Percentiles rank a stretch among this genome's conserved stretches.
Conservation (phyloP, 1,284 basidiomycete species). For the Irpex lacteus region DNA sequence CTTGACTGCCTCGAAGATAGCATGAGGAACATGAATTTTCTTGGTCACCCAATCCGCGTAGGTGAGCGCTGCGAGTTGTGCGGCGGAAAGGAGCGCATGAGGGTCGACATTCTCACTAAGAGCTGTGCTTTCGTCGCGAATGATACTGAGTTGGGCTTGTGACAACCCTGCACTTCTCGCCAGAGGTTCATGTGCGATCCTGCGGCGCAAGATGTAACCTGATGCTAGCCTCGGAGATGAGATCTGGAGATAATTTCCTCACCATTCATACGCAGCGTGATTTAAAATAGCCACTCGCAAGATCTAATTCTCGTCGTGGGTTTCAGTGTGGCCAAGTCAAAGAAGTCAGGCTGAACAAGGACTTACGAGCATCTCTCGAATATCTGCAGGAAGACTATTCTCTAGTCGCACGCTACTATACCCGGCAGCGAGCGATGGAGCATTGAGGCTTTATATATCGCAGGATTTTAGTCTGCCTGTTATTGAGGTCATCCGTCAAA, state of each 20-base stretch:
- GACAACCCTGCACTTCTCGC: slow-evolving; percentile 43
- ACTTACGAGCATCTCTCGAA: slow-evolving; percentile 51
- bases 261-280: slow-evolving; percentile 46
- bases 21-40: slow-evolving; percentile 35
- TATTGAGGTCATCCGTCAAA: background rate
- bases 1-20: slow-evolving; percentile 32
- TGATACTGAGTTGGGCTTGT: slow-evolving; percentile 42
- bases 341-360: background rate
- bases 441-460: slow-evolving; percentile 7
- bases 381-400: slow-evolving; percentile 43
- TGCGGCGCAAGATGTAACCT: background rate
- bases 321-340: too few species aligned
- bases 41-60: slow-evolving; percentile 51
- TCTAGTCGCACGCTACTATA: slow-evolving; percentile 36
- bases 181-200: slow-evolving; percentile 53
- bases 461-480: background rate
- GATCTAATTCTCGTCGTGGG: slow-evolving; percentile 33
- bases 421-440: slow-evolving; percentile 9
- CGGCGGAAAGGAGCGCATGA: slow-evolving; percentile 32
- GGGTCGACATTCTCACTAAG: slow-evolving; percentile 29
- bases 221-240: too few species aligned
- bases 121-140: slow-evolving; percentile 39
- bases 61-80: slow-evolving; percentile 41
- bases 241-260: background rate
- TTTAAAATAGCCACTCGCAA: slow-evolving; percentile 52